phyloP scores from a whole-genome alignment of 75 land plant genomes.

The Gnetum montanum region DNA sequence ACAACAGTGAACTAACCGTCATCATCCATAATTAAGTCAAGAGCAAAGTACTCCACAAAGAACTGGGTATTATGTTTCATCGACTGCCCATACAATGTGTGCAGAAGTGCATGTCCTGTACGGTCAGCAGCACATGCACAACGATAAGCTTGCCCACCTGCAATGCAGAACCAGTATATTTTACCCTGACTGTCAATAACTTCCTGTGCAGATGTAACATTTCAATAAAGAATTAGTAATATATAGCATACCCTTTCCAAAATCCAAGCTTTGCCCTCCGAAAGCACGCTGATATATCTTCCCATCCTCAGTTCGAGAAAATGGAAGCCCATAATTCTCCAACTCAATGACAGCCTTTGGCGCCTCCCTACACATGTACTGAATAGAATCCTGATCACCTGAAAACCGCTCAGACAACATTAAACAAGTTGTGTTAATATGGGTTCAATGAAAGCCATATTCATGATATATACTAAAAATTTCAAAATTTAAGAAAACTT shows the following conservation, averaged over 20 bases:
- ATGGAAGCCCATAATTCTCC: constrained; percentile 94
- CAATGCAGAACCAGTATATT: background rate
- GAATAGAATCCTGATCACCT: constrained; percentile 99
- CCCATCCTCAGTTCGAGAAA: constrained; percentile 95
- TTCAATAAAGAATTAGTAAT: background rate
- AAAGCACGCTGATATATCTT: constrained; percentile 98
- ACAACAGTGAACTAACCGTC: constrained; percentile 41
- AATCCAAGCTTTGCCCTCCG: constrained; percentile 95
- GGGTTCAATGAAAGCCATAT: background rate
- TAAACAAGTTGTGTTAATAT: background rate
- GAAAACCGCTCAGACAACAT: background rate
- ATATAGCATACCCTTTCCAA: constrained; percentile 71
- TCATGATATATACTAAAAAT: background rate
- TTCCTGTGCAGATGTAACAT: background rate
- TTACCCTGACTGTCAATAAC: background rate
- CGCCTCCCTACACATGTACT: constrained; percentile 98
- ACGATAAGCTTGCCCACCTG: constrained; percentile 98
- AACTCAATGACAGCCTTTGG: constrained; percentile 97
- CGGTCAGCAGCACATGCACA: constrained; percentile 99
- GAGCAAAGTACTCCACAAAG: constrained; percentile 96
- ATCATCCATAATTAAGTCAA: constrained; percentile 83
- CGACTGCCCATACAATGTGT: constrained; percentile 94
- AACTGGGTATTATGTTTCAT: constrained; percentile 98
- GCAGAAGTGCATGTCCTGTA: constrained; percentile 94
- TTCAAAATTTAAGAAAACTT: background rate